Evolutionary conservation across 371 early-diverging fungal genomes (phyloP).

Genomic region (Lichtheimia hyalospora): DNA sequence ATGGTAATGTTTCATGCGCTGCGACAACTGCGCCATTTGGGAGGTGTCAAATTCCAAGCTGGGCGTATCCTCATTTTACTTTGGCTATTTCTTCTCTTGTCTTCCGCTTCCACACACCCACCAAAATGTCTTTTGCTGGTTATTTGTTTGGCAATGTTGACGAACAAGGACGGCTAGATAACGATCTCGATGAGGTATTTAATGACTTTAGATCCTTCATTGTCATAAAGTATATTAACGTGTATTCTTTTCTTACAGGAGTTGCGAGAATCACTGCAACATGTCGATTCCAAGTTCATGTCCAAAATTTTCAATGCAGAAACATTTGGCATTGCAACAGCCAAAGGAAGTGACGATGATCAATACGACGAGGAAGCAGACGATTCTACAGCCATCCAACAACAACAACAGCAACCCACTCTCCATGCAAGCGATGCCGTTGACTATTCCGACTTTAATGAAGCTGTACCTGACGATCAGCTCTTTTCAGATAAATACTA

Average conservation of each 20-base stretch:
- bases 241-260: conserved; percentile 46
- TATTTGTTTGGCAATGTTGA: conserved; percentile 91
- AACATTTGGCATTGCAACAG: conserved; percentile 49
- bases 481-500: conserved; percentile 44
- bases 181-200: conserved; percentile 60
- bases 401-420: conserved; percentile 25
- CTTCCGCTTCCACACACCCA: no score
- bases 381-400: conserved; percentile 20
- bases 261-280: conserved; percentile 64
- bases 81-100: no score
- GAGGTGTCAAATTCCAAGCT: no score
- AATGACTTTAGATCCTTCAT: not conserved
- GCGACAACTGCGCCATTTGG: no score
- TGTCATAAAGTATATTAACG: not conserved
- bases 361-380: conserved; percentile 26
- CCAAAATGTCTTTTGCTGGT: conserved; percentile 63
- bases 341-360: conserved; percentile 27
- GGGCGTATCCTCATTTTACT: no score
- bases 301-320: conserved; percentile 56
- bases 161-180: conserved; percentile 78
- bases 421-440: conserved; percentile 69
- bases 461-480: conserved; percentile 71
- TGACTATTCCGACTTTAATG: conserved; percentile 83
- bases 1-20: no score
- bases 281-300: conserved; percentile 53